These are phyloP conservation scores for Raffaelea deltoideospora DNA, from an alignment of 2,329 filamentous ascomycete species.

Conservation along the genomic window DNA sequence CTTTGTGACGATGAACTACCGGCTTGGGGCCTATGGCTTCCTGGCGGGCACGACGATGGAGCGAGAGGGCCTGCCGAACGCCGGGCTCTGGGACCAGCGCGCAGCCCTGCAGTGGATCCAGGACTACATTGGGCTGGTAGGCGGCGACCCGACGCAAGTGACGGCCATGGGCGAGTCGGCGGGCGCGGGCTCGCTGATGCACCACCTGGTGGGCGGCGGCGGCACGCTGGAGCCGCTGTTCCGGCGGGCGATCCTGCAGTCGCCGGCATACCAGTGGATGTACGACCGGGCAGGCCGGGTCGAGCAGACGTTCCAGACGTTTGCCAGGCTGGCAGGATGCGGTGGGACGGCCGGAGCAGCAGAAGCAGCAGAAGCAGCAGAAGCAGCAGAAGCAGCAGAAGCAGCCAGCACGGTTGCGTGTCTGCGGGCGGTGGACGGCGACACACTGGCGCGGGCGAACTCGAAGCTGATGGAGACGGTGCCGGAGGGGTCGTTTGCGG, in stretches of 20 bases:
- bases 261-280: slow-evolving; percentile 19
- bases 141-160: slow-evolving; percentile 29
- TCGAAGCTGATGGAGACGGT: slow-evolving; percentile 12
- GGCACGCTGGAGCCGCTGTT: slow-evolving; percentile 29
- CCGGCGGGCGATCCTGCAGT: slow-evolving; percentile 17
- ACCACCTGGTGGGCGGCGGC: slow-evolving; percentile 30
- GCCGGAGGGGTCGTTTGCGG: slow-evolving; percentile 15
- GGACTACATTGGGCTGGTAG: slow-evolving; percentile 26
- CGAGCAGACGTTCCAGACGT: slow-evolving; percentile 16
- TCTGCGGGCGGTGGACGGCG: slow-evolving; percentile 13
- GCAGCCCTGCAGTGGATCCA: slow-evolving; percentile 32
- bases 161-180: slow-evolving; percentile 36
- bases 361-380: too few relatives aligned
- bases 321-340: slow-evolving; percentile 18
- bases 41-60: slow-evolving; percentile 29
- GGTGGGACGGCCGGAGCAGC: too few relatives aligned
- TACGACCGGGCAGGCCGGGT: slow-evolving; percentile 17
- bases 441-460: slow-evolving; percentile 14
- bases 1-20: slow-evolving; percentile 32
- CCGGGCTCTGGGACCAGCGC: slow-evolving; percentile 26
- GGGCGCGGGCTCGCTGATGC: slow-evolving; percentile 32
- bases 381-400: too few relatives aligned
- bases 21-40: slow-evolving; percentile 31
- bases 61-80: slow-evolving; percentile 25
- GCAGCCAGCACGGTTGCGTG: slow-evolving; percentile 11